These are phyloP conservation scores for Chaetomium fimeti DNA, from an alignment of 495 filamentous ascomycete species.

Conservation along the genomic window DNA sequence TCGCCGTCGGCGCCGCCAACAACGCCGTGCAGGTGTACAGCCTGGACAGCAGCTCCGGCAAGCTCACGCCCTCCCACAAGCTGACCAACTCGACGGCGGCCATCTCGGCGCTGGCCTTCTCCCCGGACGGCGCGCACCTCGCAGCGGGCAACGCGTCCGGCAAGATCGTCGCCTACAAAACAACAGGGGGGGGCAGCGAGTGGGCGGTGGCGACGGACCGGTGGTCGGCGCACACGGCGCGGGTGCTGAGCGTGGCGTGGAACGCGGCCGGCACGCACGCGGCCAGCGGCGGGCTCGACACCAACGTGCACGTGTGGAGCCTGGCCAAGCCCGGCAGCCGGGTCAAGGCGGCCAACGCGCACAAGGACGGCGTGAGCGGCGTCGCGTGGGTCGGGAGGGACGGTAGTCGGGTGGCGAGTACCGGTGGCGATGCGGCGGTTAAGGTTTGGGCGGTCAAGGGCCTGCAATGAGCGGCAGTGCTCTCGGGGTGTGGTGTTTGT, in stretches of 20 bases:
- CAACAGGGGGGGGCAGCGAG: slow-evolving; percentile 19
- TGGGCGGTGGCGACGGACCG: slow-evolving; percentile 66
- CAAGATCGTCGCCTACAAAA: slow-evolving; percentile 76
- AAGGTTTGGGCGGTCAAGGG: slow-evolving; percentile 84
- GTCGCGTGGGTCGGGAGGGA: slow-evolving; percentile 67
- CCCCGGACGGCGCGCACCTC: slow-evolving; percentile 65
- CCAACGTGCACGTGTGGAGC: slow-evolving; percentile 90
- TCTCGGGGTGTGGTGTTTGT: not conserved
- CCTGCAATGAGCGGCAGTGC: slow-evolving; percentile 43
- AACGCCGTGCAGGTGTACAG: slow-evolving; percentile 70
- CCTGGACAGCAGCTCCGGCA: slow-evolving; percentile 50
- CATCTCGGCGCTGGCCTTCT: slow-evolving; percentile 75
- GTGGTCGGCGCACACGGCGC: slow-evolving; percentile 90
- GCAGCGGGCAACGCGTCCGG: slow-evolving; percentile 82
- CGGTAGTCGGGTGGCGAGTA: slow-evolving; percentile 58
- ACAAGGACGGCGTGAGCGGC: slow-evolving; percentile 92
- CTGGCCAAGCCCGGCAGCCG: slow-evolving; percentile 76
- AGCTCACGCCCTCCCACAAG: slow-evolving; percentile 43
- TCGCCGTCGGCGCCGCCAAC: slow-evolving; percentile 77
- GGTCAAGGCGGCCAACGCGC: slow-evolving; percentile 75
- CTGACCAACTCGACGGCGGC: slow-evolving; percentile 54
- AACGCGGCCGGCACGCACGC: slow-evolving; percentile 70
- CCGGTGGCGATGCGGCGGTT: slow-evolving; percentile 82
- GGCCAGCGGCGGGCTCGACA: slow-evolving; percentile 82
- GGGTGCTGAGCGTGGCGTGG: slow-evolving; percentile 83